Conservation (phyloP, 129 eudicot species). For the Smallanthus sonchifolius region DNA sequence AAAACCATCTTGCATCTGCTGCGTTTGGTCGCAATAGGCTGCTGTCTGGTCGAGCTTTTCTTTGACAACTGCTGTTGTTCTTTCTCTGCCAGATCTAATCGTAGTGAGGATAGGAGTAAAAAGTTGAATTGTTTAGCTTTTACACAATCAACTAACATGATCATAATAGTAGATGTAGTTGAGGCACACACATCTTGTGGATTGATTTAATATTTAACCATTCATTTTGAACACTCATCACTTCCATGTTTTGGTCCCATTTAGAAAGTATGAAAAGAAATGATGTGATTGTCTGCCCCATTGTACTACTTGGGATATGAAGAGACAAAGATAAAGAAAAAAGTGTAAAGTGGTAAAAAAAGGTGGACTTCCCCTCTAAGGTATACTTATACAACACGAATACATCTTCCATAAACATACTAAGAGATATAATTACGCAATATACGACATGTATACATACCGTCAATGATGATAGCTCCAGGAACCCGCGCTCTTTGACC, state of each 20-base stretch:
- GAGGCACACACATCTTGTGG: constrained; percentile 3
- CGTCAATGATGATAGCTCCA: constrained; percentile 89
- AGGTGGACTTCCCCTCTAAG: not conserved
- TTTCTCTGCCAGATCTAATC: constrained; percentile 99
- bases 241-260: constrained; percentile 7
- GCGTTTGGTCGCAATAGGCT: too few relatives aligned
- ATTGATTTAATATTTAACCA: not conserved
- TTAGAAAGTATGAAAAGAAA: not conserved
- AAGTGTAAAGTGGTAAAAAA: not conserved
- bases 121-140: not conserved
- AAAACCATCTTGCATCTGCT: too few relatives aligned
- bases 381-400: not conserved
- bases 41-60: too few relatives aligned
- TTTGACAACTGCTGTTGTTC: too few relatives aligned
- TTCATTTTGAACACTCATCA: not conserved
- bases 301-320: not conserved
- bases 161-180: not conserved
- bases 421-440: not conserved
- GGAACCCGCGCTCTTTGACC: constrained; percentile 72
- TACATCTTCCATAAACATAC: constrained; percentile 1
- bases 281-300: not conserved
- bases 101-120: constrained; percentile 13
- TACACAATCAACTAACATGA: constrained; percentile 15
- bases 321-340: not conserved
- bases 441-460: constrained; percentile 32